Evolutionary conservation across 2,329 filamentous ascomycete genomes (phyloP), one percentile per base, ranked within the genome.

Genomic region (Xylaria sp.): DNA sequence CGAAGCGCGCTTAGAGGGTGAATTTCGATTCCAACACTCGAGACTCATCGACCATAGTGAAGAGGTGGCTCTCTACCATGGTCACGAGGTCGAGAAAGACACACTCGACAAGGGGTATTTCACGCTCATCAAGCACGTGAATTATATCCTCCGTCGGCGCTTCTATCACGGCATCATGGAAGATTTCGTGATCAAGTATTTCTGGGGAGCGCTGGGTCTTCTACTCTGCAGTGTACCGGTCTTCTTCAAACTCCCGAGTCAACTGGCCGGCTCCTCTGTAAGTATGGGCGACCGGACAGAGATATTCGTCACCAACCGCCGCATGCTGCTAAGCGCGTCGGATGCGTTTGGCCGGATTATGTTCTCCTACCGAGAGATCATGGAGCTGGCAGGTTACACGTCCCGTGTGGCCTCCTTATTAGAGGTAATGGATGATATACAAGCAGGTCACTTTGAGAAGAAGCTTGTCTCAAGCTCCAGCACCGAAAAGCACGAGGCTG

Each of bases 151-250:
- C 63, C 84, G 92, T 46, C 83, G 91, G 63, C 85, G 94, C 53
- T 90, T 99, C 73, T 97, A 97, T 74, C 93, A 99, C 73, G 93
- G 92, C n/a, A 88, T 99, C 70, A 97, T 97, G 93, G 94, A 99
- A 73, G 94, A 99, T 74, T 99, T 97, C 75, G 91, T 97, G 59
- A 96, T 99, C 76, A 99, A 99, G 75, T 99, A 99, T 73, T 94
- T 97, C 76, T 99, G 94, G 94, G 94, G 94, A 47, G 93, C 94
- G 1, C 75, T 99, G 49, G 94, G 94, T 1, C 81, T 99, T 65
- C 75, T 96, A 64, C 85, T 99, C 8, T 99, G 94, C 79, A 95
- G 91, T 74, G 87, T 96, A 0, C 94, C 94, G 0, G 93, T 97
- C 1, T 99, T 99, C 74, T 90, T 99, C 80, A 93, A 93, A 74